Base-by-base conservation (phyloP, 495 filamentous ascomycete genomes). In the Penicillium coffeae region DNA sequence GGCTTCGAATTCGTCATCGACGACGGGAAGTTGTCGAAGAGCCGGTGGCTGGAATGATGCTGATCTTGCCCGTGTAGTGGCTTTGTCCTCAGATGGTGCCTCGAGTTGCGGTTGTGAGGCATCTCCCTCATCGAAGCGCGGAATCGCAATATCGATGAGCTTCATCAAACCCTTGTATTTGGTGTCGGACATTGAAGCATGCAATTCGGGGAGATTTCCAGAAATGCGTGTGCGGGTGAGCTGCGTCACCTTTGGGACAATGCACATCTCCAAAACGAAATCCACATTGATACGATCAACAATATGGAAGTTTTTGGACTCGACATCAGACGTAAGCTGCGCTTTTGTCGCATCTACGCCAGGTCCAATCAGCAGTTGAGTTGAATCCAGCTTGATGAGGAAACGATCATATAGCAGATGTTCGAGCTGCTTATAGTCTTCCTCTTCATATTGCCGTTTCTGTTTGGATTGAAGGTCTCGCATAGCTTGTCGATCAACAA, bases 81-180 rank as follows among this genome's bases (percentile, higher is more conserved):
- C 53, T 21, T 73, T 66, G 42, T 70, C 63, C 38, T 72, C 58
- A 39, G 40, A 45, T 32, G 52, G 53, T 10, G 44, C 20, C 42
- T 55, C 16, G 15, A 51, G 44, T 30, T 59, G 50, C 33, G 51
- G 48, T 48, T 72, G 46, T 30, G 51, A 50, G n/a, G 59, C 41
- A 1, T 47, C 58, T 33, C 78, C 76, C 8, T 74, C 79, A 32
- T 82, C 82, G 46, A 96, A 84, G 37, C 87, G 88, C 5, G 93
- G 93, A 51, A 97, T 88, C 2, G 93, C 91, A 45, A 96, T 88
- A 54, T 96, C 92, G 50, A 98, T 90, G 42, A 98, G 73, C 56
- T 85, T 92, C 94, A 98, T 97, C 42, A 97, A 61, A 6, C 81
- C 88, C 68, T 95, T 97, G 65, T 98, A 98, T 64, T 97, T 98